Evolutionary conservation across 1,284 basidiomycete genomes (phyloP), one percentile per base, ranked within the genome.

Genomic region (Ceratorhiza oryzae-sativae): DNA sequence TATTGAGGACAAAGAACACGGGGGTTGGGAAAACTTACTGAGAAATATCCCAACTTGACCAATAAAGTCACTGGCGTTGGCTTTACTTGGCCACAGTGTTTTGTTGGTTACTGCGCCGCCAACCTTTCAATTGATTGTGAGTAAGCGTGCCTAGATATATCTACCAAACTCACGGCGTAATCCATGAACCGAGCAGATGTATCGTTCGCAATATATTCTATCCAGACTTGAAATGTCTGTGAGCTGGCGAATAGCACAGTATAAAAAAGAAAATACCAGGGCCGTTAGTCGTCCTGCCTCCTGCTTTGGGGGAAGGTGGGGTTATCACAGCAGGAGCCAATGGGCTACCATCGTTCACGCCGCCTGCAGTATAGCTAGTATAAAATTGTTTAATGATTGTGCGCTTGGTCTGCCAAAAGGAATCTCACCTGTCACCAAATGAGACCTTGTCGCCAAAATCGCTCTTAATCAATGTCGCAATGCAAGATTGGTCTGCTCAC

Each of bases 101-200:
- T 79, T 72, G 75, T 82, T 79, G 60, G 82, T 78, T 32, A 80
- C 77, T 32, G 81, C 80, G 23, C 81, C 79, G 41, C 77, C 77
- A 73, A 79, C 76, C 81, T 83, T 48, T 59, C n/a, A 10, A 18
- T 23, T 34, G 15, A 8, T 25, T 67, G 49, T 9, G n/a, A 70
- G 32, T 10, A 34, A 55, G 8, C 55, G 41, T 23, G 36, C 12
- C 2, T 78, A 25, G 74, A n/a, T 30, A 18, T 20, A n/a, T 23
- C 36, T 27, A 36, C 20, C 13, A 46, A 36, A n/a, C 82, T 55
- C 73, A 84, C 84, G 18, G 83, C 83, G 61, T 84, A 85, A 74
- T 84, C 83, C 75, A 80, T 82, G 46, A 84, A 75, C 27, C 76
- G 79, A 10, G 82, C 82, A 27, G 78, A 78, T 18, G 76, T 76